These are phyloP conservation scores for Fraxinus albicans DNA, from an alignment of 305 asterid species.

Conservation along the genomic window DNA sequence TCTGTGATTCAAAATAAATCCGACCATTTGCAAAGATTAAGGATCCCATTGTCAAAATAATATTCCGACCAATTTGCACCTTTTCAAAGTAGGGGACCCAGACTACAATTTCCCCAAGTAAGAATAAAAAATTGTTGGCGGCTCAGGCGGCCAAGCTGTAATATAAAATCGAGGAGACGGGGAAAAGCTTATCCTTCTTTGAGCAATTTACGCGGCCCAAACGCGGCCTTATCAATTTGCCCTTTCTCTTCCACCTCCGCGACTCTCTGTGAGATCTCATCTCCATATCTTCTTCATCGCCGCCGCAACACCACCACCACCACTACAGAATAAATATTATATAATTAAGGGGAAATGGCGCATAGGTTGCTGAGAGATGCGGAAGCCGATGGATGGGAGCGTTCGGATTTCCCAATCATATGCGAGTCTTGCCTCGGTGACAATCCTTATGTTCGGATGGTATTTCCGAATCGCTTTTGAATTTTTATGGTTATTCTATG, in stretches of 20 bases:
- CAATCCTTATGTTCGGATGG: slow-evolving; percentile 92
- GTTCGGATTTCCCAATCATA: slow-evolving; percentile 85
- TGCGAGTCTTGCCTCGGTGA: slow-evolving; percentile 96
- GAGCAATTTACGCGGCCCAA: background rate
- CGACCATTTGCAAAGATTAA: too few species aligned
- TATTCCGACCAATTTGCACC: too few species aligned
- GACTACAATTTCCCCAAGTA: too few species aligned
- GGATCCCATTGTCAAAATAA: too few species aligned
- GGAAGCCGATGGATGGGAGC: slow-evolving; percentile 96
- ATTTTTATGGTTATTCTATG: background rate
- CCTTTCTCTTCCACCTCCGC: background rate
- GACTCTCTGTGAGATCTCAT: background rate
- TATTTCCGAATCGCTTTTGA: slow-evolving; percentile 20
- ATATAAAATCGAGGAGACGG: too few species aligned
- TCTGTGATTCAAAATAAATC: too few species aligned
- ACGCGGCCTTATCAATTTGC: background rate
- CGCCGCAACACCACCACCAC: background rate
- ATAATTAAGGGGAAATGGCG: slow-evolving; percentile 49
- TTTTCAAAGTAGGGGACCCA: too few species aligned
- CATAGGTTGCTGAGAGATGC: slow-evolving; percentile 82
- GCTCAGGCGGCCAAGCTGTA: too few species aligned
- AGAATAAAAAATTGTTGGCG: too few species aligned
- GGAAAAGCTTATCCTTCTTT: too few species aligned
- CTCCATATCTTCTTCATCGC: background rate
- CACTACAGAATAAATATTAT: background rate